Conservation (phyloP, 257 asterid species). For the Penstemon newberryi region DNA sequence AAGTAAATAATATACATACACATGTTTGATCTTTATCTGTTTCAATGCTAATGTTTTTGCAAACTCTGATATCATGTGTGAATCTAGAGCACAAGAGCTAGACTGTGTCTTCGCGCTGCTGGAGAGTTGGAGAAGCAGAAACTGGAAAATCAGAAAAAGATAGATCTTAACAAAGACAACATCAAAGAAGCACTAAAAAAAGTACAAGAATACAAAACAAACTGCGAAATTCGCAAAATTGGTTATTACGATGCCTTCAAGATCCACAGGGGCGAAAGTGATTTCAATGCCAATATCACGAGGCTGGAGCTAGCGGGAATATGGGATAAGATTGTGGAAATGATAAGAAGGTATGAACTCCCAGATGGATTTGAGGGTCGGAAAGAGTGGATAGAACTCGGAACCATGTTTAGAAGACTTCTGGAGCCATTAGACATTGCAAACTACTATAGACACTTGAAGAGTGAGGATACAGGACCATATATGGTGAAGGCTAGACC, state of each 20-base stretch:
- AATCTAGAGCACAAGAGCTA: constrained; percentile 64
- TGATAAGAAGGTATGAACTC: constrained; percentile 71
- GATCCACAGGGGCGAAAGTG: constrained; percentile 51
- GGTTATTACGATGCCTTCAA: constrained; percentile 88
- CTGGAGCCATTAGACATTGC: constrained; percentile 89
- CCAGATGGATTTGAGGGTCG: constrained; percentile 83
- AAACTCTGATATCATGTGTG: neutral
- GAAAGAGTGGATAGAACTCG: constrained; percentile 76
- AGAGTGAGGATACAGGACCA: constrained; percentile 84
- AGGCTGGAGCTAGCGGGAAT: constrained; percentile 69
- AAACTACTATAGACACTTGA: constrained; percentile 73
- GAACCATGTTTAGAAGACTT: constrained; percentile 62
- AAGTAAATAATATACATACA: too few relatives aligned
- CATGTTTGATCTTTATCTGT: too few relatives aligned
- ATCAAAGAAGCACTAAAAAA: constrained; percentile 49
- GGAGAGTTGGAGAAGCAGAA: constrained; percentile 79
- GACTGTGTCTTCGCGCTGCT: constrained; percentile 84
- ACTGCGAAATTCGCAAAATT: constrained; percentile 61
- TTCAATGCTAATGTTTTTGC: neutral
- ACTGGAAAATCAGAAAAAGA: constrained; percentile 51
- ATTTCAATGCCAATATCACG: constrained; percentile 64
- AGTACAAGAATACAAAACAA: constrained; percentile 63
- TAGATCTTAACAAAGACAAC: constrained; percentile 47
- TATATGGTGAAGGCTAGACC: constrained; percentile 78
- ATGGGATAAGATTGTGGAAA: constrained; percentile 77